Conservation (phyloP, 768 basidiomycete genomes). For the Boletus bicolor region DNA sequence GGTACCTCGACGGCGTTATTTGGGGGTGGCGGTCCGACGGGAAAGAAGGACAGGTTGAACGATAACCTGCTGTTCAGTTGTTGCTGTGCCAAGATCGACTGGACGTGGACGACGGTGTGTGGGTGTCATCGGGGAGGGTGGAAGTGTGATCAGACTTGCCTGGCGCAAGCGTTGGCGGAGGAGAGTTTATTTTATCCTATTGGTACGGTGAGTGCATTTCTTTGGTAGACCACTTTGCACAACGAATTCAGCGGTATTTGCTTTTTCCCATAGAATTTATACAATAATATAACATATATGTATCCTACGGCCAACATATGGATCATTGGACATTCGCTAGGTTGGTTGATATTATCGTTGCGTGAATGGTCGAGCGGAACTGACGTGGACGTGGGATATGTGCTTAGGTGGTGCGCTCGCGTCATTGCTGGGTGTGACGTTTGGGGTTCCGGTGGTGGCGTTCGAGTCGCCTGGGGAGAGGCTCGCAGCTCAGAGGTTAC, state of each 20-base stretch:
- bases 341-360: conserved; percentile 35
- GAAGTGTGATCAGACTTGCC: conserved; percentile 78
- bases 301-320: conserved; percentile 90
- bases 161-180: conserved; percentile 69
- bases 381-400: conserved; percentile 25
- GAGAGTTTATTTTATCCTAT: conserved; percentile 89
- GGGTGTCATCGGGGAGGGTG: conserved; percentile 78
- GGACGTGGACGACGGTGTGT: conserved; percentile 93
- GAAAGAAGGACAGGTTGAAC: conserved; percentile 88
- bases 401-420: conserved; percentile 59
- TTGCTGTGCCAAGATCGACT: conserved; percentile 90
- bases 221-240: not conserved
- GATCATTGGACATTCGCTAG: conserved; percentile 76
- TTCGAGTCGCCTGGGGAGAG: conserved; percentile 90
- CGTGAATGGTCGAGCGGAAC: not conserved
- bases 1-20: conserved; percentile 82
- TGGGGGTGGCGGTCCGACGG: conserved; percentile 78
- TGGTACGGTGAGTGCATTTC: conserved; percentile 62
- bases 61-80: conserved; percentile 93
- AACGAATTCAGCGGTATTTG: not conserved
- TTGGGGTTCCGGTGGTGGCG: conserved; percentile 82
- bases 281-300: conserved; percentile 90
- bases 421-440: conserved; percentile 81
- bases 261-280: conserved; percentile 65
- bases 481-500: conserved; percentile 74